These are phyloP conservation scores for Psidium guajava DNA, from an alignment of 345 rosid genomes.

Conservation along the genomic window DNA sequence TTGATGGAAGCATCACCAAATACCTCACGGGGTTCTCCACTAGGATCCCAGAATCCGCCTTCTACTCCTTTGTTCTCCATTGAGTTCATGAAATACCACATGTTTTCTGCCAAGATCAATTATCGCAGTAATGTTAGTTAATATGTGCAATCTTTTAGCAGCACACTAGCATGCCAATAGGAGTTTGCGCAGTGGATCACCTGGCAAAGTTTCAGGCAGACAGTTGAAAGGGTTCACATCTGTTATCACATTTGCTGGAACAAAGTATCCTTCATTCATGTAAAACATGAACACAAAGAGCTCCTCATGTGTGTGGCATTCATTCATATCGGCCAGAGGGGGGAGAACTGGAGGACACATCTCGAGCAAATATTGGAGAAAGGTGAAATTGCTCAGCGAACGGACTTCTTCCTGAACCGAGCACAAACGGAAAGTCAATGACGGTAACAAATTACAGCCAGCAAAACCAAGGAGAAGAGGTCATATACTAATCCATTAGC, in stretches of 20 bases:
- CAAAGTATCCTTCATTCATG: background rate
- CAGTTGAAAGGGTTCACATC: constrained; percentile 8
- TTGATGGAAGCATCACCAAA: constrained; percentile 7
- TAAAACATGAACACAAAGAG: background rate
- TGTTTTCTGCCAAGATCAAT: constrained; percentile 1
- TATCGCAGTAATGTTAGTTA: background rate
- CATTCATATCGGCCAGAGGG: background rate
- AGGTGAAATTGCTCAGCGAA: background rate
- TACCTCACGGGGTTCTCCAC: constrained; percentile 7
- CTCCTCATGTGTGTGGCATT: background rate
- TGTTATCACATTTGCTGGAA: constrained; percentile 12
- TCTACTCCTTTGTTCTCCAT: constrained; percentile 5
- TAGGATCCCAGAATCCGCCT: constrained; percentile 16
- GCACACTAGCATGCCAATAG: background rate
- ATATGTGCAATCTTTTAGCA: background rate
- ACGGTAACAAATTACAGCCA: background rate
- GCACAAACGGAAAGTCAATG: background rate
- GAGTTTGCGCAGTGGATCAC: constrained; percentile 2
- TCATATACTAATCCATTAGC: background rate
- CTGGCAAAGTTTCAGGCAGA: constrained; percentile 9
- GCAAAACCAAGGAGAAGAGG: background rate
- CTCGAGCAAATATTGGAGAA: background rate
- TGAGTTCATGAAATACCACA: constrained; percentile 14
- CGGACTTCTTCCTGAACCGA: background rate
- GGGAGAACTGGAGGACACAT: background rate